Conservation (phyloP, 164 flowering plant species). For the Tetrastigma voinierianum region DNA sequence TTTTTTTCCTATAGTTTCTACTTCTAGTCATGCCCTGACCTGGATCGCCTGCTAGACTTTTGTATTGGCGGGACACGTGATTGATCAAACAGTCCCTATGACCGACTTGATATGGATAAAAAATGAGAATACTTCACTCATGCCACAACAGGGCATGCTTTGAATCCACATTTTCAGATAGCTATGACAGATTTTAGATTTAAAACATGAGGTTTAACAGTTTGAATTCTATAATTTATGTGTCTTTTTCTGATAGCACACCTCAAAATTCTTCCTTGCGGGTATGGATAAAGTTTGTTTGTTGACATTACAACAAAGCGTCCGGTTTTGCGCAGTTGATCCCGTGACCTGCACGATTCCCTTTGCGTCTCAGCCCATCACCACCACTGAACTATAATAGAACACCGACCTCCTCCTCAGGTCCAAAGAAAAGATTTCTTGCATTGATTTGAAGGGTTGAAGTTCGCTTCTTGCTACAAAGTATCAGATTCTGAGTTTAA, state of each 20-base stretch:
- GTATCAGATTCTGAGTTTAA: constrained; percentile 15
- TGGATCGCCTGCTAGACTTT: too few species aligned
- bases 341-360: constrained; percentile 48
- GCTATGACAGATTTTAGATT: neutral
- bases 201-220: neutral
- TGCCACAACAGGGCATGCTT: constrained; percentile 10
- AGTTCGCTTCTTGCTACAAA: constrained; percentile 16
- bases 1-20: neutral
- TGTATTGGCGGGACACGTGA: constrained; percentile 15
- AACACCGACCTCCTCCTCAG: constrained; percentile 1
- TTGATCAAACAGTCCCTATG: neutral
- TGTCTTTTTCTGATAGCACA: neutral
- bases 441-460: neutral
- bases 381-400: constrained; percentile 36
- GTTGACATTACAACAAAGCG: constrained; percentile 8
- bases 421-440: neutral
- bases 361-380: constrained; percentile 9
- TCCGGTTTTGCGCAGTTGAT: constrained; percentile 43
- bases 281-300: constrained; percentile 7
- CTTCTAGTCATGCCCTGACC: neutral
- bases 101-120: constrained; percentile 23
- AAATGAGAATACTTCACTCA: constrained; percentile 12
- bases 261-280: neutral
- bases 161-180: neutral
- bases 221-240: neutral